Base-by-base conservation (phyloP, 345 rosid genomes). In the Salix arbutifolia region DNA sequence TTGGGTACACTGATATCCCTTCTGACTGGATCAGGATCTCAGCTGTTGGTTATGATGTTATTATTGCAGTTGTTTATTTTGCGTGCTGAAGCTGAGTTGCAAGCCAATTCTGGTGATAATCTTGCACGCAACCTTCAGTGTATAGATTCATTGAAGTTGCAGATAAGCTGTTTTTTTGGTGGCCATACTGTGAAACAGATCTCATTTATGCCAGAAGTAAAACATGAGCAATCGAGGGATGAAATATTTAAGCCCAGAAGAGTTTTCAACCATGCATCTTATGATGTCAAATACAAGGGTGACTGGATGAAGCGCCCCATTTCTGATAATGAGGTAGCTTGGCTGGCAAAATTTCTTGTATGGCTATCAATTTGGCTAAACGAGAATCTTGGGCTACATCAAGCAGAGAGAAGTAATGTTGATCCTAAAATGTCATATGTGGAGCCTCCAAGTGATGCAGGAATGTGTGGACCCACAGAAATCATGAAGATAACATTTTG, bases 221-320 rank as follows among this genome's bases (percentile, higher is more conserved):
- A 85, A 70, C 79, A 70, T 65, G 90, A 79, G 69, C 87, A 73
- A 71, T 81, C 65, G 38, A 88, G 90, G 11, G 91, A 86, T 40
- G 97, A 90, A 74, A 76, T 89, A 75, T 95, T 95, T 85, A 91
- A 86, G 83, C 99, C 99, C 23, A 86, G 91, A 76, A 89, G 86
- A 85, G 77, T 80, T 23, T 91, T 94, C 17, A 84, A 80, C 74
- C 75, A 78, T 81, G 76, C 87, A 37, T 74, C 76, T 72, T 76
- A 77, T 18, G 74, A 80, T 35, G 61, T 87, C 74, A 86, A 84
- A 75, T 93, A 89, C 87, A 89, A 89, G 81, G 97, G 97, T 31
- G 97, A 95, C 75, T 86, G 93, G 94, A 91, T 95, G 96, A 90
- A 82, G 71, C 95, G 96, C 16, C 99, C 99, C 1, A 79, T 88